phyloP scores from a whole-genome alignment of 805 yeast species.

The Clavispora phyllophila region DNA sequence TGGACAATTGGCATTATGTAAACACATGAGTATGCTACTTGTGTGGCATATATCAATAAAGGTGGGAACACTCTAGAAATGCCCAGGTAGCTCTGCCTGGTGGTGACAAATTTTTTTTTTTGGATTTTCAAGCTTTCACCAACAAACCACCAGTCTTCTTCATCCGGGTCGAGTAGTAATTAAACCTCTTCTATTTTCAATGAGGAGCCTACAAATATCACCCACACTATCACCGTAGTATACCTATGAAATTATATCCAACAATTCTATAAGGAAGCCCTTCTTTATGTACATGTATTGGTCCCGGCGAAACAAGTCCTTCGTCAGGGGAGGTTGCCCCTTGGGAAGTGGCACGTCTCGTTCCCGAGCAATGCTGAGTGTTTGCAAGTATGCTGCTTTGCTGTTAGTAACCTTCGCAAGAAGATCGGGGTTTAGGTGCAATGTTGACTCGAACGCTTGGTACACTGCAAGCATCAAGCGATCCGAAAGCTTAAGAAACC shows the following conservation, averaged over 20 bases:
- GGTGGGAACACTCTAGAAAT: too few relatives aligned
- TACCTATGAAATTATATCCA: constrained; percentile 1
- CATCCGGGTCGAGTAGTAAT: too few relatives aligned
- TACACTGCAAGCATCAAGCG: constrained; percentile 9
- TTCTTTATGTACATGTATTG: constrained; percentile 3
- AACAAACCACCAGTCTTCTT: too few relatives aligned
- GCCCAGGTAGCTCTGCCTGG: too few relatives aligned
- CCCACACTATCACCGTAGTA: not conserved
- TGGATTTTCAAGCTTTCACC: too few relatives aligned
- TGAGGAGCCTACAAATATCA: too few relatives aligned
- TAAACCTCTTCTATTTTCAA: not conserved
- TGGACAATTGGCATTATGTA: too few relatives aligned
- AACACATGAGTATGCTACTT: too few relatives aligned
- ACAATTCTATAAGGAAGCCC: constrained; percentile 1
- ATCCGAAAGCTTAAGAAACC: constrained; percentile 11
- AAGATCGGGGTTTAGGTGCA: not conserved
- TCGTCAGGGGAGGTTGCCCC: not conserved
- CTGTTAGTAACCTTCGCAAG: not conserved
- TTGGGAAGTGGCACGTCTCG: not conserved
- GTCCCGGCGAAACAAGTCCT: constrained; percentile 1
- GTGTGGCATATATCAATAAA: too few relatives aligned
- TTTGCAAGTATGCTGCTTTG: not conserved
- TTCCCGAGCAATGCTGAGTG: not conserved
- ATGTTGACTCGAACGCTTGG: not conserved
- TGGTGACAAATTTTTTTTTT: too few relatives aligned